These are phyloP conservation scores for Penicillium odoratum DNA, from an alignment of 495 filamentous ascomycete genomes.

Conservation along the genomic window DNA sequence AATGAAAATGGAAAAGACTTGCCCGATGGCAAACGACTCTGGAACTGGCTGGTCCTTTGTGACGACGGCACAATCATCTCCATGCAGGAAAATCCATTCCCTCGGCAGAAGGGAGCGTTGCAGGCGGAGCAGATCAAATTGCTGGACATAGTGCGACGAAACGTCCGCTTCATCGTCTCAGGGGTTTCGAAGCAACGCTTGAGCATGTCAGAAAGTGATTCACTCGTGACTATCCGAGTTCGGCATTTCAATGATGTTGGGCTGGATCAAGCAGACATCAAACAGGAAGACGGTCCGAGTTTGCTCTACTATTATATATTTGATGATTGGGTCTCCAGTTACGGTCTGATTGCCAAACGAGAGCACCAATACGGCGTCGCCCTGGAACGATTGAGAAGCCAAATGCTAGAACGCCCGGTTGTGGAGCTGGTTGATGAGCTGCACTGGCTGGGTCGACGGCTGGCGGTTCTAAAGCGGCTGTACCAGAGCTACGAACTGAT, in stretches of 20 bases:
- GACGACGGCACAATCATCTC: constrained; percentile 82
- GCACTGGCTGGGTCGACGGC: constrained; percentile 67
- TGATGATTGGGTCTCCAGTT: constrained; percentile 78
- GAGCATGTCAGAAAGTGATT: constrained; percentile 43
- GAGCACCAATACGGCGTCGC: constrained; percentile 61
- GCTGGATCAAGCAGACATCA: constrained; percentile 39
- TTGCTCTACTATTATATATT: constrained; percentile 85
- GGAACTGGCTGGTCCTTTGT: constrained; percentile 83
- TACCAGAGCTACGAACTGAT: constrained; percentile 79
- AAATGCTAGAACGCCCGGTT: constrained; percentile 60
- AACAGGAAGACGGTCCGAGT: constrained; percentile 65
- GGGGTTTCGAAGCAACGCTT: constrained; percentile 60
- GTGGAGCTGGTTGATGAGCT: constrained; percentile 68
- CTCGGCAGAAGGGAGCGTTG: constrained; percentile 28
- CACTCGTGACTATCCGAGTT: constrained; percentile 52
- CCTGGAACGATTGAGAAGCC: constrained; percentile 53
- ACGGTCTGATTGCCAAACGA: constrained; percentile 58
- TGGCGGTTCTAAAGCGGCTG: constrained; percentile 68
- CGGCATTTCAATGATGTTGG: constrained; percentile 36
- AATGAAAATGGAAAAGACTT: constrained; percentile 45
- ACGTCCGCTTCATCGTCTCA: constrained; percentile 68
- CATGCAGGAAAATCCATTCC: constrained; percentile 71
- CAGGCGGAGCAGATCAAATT: constrained; percentile 38
- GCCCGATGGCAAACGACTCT: constrained; percentile 63
- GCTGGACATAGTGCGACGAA: constrained; percentile 60